Base-by-base conservation (phyloP, 345 rosid genomes). In the Isatis tinctoria region DNA sequence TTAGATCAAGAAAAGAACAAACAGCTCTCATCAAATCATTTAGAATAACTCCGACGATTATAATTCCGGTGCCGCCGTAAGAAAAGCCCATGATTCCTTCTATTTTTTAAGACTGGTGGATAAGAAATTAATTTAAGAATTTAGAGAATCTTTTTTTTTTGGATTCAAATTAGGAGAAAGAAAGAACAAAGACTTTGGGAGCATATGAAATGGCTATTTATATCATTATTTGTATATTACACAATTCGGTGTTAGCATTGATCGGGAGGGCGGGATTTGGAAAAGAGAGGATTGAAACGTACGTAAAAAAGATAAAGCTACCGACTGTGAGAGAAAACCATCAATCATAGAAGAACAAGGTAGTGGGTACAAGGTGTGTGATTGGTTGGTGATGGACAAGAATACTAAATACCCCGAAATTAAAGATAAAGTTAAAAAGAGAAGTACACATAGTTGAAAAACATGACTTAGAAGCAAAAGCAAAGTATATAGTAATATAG, bases 31-130 rank as follows among this genome's bases (percentile, higher is more conserved):
- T 39, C 2, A 70, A 37, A 76, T 76, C 80, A 26, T 64, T 63
- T 9, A 76, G 3, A 27, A 70, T 47, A 64, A 70, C 65, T 70
- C 80, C 75, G 37, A 64, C 67, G 22, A 70, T 47, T 12, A 76
- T 45, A 16, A 70, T 33, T 76, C 79, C 79, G 36, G 27, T 48
- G 14, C 79, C 52, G 2, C 75, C 66, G 60, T 76, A 63, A 18
- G 75, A 65, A 47, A 63, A 64, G 0, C 80, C 80, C 80, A 76
- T 69, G 52, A 33, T 17, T 26, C 32, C 39, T 33, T 53, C 4
- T 30, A 4, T 28, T 0, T 4, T 28, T 28, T 28, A 2, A 28
- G 4, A n/a, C n/a, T 5, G 33, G 33, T 30, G 7, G 33, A 5
- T 30, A 30, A 44, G 39, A 47, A n/a, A 35, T 26, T 10, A n/a